A percentile compares a stretch with the other conserved stretches of the same genome.
These are phyloP conservation scores for Papiliotrema fonsecae DNA, from an alignment of 1,284 basidiomycete species.

Conservation along the genomic window DNA sequence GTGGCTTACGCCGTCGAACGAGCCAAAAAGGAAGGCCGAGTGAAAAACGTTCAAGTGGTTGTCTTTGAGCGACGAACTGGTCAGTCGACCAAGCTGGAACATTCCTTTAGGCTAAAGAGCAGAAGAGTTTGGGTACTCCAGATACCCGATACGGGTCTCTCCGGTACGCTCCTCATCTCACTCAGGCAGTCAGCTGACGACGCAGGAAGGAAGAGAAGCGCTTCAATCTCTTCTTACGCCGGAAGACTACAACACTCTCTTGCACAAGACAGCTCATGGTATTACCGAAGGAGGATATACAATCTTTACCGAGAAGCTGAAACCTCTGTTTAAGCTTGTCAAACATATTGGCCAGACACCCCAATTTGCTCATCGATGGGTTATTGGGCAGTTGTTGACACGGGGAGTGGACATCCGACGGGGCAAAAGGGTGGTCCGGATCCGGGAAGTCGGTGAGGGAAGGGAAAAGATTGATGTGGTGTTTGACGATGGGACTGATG, in stretches of 20 bases:
- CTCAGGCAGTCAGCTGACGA: not conserved
- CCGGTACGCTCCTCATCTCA: conserved; percentile 4
- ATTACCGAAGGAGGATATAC: conserved; percentile 12
- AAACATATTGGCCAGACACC: conserved; percentile 10
- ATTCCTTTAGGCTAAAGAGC: not conserved
- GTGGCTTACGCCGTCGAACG: conserved; percentile 9
- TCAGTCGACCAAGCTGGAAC: not conserved
- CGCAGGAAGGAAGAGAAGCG: conserved; percentile 11
- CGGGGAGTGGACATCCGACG: conserved; percentile 5
- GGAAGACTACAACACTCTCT: conserved; percentile 58
- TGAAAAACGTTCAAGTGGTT: conserved; percentile 1
- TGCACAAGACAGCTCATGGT: conserved; percentile 39
- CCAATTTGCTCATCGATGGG: conserved; percentile 15
- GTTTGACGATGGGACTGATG: conserved; percentile 7
- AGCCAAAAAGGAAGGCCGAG: conserved; percentile 6
- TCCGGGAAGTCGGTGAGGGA: not conserved
- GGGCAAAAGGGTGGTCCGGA: conserved; percentile 8
- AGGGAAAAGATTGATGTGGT: conserved; percentile 6
- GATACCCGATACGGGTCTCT: conserved; percentile 11
- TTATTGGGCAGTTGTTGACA: conserved; percentile 9
- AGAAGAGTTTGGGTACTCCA: conserved; percentile 6
- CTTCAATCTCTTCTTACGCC: conserved; percentile 49
- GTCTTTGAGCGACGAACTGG: conserved; percentile 3
- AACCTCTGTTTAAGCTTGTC: conserved; percentile 4
- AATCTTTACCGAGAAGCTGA: conserved; percentile 4